These are phyloP conservation scores for Alopecurus myosuroides DNA, from an alignment of 176 grass and related monocot genomes.

Conservation along the genomic window DNA sequence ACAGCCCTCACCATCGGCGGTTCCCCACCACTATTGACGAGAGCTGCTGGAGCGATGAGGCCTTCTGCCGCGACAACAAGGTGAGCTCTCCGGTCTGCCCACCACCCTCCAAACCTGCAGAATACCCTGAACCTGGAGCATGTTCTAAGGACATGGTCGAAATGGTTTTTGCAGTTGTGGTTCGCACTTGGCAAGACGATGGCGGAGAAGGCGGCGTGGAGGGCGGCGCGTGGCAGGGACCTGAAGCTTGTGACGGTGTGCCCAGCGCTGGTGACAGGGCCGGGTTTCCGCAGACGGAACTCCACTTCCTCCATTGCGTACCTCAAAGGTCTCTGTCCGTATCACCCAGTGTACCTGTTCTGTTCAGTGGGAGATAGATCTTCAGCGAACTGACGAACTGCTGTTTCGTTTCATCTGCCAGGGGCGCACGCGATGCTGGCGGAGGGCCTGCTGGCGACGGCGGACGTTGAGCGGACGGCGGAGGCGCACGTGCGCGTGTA, in stretches of 20 bases:
- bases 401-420: constrained; percentile 1
- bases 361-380: no score
- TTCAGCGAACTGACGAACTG: no score
- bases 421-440: constrained; percentile 71
- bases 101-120: neutral
- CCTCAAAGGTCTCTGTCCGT: constrained; percentile 58
- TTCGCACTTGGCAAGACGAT: constrained; percentile 84
- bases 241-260: constrained; percentile 88
- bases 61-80: constrained; percentile 79
- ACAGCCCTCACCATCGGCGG: constrained; percentile 32
- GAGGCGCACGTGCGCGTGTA: constrained; percentile 91
- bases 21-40: constrained; percentile 65
- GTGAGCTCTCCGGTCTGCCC: constrained; percentile 15
- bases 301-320: constrained; percentile 85
- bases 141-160: neutral
- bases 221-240: constrained; percentile 71
- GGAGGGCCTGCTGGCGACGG: constrained; percentile 72
- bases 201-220: constrained; percentile 93
- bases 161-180: constrained; percentile 47
- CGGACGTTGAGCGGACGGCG: constrained; percentile 56
- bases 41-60: constrained; percentile 90
- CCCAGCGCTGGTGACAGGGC: constrained; percentile 71
- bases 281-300: constrained; percentile 75
- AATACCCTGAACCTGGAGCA: neutral
- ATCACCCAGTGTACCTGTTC: neutral